These are phyloP conservation scores for Chlamydomonas sp. DNA, from an alignment of 139 green algal genomes.

Conservation along the genomic window DNA sequence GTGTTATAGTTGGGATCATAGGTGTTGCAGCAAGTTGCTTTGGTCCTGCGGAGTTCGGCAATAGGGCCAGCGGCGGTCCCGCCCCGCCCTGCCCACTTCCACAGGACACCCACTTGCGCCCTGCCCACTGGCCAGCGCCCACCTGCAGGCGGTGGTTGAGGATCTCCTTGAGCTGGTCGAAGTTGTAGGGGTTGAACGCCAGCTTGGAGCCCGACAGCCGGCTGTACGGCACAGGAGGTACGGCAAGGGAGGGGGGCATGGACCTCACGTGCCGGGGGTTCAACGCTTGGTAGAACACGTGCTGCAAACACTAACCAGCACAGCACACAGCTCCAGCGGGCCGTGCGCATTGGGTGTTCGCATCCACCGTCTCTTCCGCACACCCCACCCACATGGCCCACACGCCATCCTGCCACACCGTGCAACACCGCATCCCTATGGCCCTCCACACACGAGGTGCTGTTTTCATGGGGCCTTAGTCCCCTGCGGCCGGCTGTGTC, in stretches of 20 bases:
- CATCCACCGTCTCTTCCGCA: not conserved
- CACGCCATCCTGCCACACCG: no score
- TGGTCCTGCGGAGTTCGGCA: not conserved
- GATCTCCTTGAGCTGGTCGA: slow-evolving; percentile 81
- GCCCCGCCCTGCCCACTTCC: slow-evolving; percentile 68
- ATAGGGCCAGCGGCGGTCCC: not conserved
- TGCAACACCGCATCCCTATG: no score
- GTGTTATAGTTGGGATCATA: no score
- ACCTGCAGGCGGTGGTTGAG: slow-evolving; percentile 71
- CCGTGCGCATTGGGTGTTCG: no score
- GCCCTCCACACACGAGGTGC: no score
- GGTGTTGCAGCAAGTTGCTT: not conserved
- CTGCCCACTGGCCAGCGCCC: not conserved
- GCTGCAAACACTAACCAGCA: no score
- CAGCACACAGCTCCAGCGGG: no score
- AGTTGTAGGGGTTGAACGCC: slow-evolving; percentile 85
- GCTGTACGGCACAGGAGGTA: slow-evolving; percentile 23
- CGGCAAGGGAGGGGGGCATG: not conserved
- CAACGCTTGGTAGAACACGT: no score
- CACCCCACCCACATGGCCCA: not conserved
- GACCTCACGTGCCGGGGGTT: no score
- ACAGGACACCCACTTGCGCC: slow-evolving; percentile 44
- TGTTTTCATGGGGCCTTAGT: no score
- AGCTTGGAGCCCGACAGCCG: slow-evolving; percentile 73
- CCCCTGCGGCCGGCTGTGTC: no score